These are phyloP conservation scores for Monosporozyma servazzii DNA, from an alignment of 805 yeast genomes.

Conservation along the genomic window DNA sequence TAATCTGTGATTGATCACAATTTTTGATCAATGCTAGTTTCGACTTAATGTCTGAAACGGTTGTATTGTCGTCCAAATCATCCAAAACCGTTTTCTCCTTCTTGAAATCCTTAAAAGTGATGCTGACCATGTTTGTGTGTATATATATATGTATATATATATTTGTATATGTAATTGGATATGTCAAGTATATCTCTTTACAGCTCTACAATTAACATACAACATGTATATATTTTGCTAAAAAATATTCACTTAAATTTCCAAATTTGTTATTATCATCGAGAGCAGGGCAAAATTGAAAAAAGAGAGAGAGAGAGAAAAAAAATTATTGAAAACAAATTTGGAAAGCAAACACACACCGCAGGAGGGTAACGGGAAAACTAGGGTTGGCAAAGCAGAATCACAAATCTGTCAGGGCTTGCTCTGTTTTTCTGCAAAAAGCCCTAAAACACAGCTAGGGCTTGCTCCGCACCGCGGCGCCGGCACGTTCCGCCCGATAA, in stretches of 20 bases:
- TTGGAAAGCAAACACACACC: too few species aligned
- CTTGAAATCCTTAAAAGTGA: conserved; percentile 75
- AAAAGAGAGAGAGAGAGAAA: too few species aligned
- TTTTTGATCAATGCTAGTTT: conserved; percentile 59
- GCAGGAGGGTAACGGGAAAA: too few species aligned
- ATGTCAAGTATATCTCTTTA: background rate
- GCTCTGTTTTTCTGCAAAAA: background rate
- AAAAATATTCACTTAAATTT: too few species aligned
- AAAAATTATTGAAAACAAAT: too few species aligned
- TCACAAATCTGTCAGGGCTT: too few species aligned
- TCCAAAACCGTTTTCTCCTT: conserved; percentile 80
- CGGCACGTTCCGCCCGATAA: background rate
- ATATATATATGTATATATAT: background rate
- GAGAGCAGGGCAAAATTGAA: too few species aligned
- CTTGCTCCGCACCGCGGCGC: background rate
- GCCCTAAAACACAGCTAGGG: background rate
- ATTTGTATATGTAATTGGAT: background rate
- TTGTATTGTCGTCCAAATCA: conserved; percentile 49
- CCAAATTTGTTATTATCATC: too few species aligned
- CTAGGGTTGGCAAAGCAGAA: too few species aligned
- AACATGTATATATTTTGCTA: too few species aligned
- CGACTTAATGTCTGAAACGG: conserved; percentile 64
- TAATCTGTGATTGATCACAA: conserved; percentile 65
- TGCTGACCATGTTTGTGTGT: conserved; percentile 13
- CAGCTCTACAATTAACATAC: too few species aligned